These are phyloP conservation scores for Microcyclospora tardicrescens DNA, from an alignment of 2,329 filamentous ascomycete genomes.

Conservation along the genomic window DNA sequence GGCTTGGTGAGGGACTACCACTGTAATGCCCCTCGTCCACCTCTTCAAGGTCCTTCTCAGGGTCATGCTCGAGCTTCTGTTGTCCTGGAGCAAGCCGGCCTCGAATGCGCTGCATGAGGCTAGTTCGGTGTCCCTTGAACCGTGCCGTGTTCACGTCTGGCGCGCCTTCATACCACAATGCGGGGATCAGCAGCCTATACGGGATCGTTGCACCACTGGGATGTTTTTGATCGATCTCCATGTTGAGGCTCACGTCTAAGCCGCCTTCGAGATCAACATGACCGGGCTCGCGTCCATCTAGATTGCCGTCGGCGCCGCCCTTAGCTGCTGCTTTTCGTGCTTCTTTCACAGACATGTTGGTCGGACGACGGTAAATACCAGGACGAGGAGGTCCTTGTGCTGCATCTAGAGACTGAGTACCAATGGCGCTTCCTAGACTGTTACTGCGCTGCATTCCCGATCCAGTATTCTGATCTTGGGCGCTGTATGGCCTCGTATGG, in stretches of 20 bases:
- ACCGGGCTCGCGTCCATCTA: conserved; percentile 39
- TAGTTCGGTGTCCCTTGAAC: conserved; percentile 6
- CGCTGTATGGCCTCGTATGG: conserved; percentile 10
- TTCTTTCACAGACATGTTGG: conserved; percentile 29
- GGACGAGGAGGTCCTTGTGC: conserved; percentile 16
- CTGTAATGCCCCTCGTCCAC: too few species aligned
- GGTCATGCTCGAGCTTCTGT: too few species aligned
- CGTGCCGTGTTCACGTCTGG: conserved; percentile 15
- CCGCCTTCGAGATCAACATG: conserved; percentile 67
- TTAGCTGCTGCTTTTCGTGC: conserved; percentile 22
- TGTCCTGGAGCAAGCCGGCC: not conserved
- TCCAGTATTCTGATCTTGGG: conserved; percentile 2
- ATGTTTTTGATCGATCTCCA: conserved; percentile 76
- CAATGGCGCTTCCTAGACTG: conserved; percentile 10
- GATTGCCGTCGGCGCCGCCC: conserved; percentile 44
- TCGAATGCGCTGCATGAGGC: conserved; percentile 2
- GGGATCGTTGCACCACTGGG: conserved; percentile 78
- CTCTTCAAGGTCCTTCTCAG: too few species aligned
- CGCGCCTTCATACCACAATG: conserved; percentile 40
- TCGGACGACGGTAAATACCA: conserved; percentile 33
- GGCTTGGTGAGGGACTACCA: too few species aligned
- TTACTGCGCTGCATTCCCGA: conserved; percentile 10
- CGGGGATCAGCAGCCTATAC: conserved; percentile 76
- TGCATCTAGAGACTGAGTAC: not conserved
- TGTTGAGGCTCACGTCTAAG: conserved; percentile 75